Percentiles rank a stretch among this genome's conserved stretches.
phyloP scores from a whole-genome alignment of 352 stramenopile species.

The Elongisporangium prolatum region DNA sequence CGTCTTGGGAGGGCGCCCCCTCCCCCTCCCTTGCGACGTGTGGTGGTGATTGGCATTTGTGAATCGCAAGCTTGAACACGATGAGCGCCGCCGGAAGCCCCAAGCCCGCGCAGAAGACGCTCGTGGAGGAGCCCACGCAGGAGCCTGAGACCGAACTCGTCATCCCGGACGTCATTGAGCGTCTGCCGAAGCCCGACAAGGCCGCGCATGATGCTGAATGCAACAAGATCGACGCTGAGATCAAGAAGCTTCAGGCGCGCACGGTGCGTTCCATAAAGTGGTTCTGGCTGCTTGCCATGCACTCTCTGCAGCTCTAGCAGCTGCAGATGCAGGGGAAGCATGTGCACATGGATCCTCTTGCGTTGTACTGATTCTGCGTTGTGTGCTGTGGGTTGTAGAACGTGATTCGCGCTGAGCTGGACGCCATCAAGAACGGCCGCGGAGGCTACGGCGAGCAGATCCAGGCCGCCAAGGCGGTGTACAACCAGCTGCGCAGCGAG shows the following conservation, averaged over 20 bases:
- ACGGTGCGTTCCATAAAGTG: slow-evolving; percentile 21
- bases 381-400: too few species aligned
- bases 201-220: slow-evolving; percentile 87
- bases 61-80: slow-evolving; percentile 4
- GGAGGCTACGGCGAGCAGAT: slow-evolving; percentile 82
- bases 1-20: too few species aligned
- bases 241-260: slow-evolving; percentile 91
- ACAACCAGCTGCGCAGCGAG: slow-evolving; percentile 72
- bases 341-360: background rate
- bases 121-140: slow-evolving; percentile 13
- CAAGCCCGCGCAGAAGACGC: slow-evolving; percentile 11
- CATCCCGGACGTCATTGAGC: slow-evolving; percentile 77
- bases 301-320: background rate
- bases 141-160: slow-evolving; percentile 29
- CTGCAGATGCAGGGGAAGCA: too few species aligned
- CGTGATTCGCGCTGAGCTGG: slow-evolving; percentile 68
- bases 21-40: background rate
- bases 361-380: too few species aligned
- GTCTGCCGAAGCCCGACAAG: slow-evolving; percentile 86
- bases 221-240: slow-evolving; percentile 78
- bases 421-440: slow-evolving; percentile 77
- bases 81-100: slow-evolving; percentile 36
- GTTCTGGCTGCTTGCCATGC: background rate
- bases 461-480: slow-evolving; percentile 84
- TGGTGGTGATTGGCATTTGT: slow-evolving; percentile 2